Percentiles rank a stretch among this genome's conserved stretches.
Evolutionary conservation across 1,284 basidiomycete genomes (phyloP).

Genomic region (Vanrija humicola): DNA sequence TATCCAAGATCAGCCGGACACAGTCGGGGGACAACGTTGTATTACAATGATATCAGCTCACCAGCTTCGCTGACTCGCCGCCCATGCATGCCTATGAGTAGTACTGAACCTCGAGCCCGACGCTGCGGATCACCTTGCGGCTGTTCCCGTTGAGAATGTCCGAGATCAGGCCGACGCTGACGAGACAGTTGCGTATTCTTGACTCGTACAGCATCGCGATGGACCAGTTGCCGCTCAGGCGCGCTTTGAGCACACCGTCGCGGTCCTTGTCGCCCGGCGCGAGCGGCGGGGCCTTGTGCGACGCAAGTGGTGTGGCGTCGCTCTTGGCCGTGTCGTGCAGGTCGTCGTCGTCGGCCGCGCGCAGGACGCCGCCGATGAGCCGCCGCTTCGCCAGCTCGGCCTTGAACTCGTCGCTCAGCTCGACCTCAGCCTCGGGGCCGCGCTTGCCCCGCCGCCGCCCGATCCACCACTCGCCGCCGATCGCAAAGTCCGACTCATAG

Average conservation of each 20-base stretch:
- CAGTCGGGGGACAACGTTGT: too few relatives aligned
- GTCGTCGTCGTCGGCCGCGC: conserved; percentile 7
- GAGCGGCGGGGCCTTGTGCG: neutral
- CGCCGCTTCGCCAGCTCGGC: conserved; percentile 6
- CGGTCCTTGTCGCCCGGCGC: conserved; percentile 22
- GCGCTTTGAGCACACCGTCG: conserved; percentile 79
- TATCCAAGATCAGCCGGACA: too few relatives aligned
- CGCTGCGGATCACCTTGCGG: conserved; percentile 70
- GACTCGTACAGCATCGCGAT: conserved; percentile 92
- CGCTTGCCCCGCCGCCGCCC: conserved; percentile 48
- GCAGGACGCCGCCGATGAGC: conserved; percentile 10
- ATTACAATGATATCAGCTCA: too few relatives aligned
- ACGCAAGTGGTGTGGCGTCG: conserved; percentile 3
- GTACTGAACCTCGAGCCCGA: conserved; percentile 87
- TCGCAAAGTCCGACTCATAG: conserved; percentile 90
- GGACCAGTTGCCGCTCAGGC: conserved; percentile 80
- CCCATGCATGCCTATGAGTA: conserved; percentile 52
- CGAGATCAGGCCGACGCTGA: conserved; percentile 82
- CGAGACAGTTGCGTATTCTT: conserved; percentile 78
- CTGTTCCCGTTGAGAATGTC: conserved; percentile 71
- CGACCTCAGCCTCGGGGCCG: conserved; percentile 5
- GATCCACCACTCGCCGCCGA: conserved; percentile 94
- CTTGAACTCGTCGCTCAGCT: conserved; percentile 10
- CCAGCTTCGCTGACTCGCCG: neutral
- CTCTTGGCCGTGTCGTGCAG: neutral